Evolutionary conservation across 1,139 yeast genomes (phyloP), one percentile per base, ranked within the genome.

Genomic region (Pneumocystis canis): DNA sequence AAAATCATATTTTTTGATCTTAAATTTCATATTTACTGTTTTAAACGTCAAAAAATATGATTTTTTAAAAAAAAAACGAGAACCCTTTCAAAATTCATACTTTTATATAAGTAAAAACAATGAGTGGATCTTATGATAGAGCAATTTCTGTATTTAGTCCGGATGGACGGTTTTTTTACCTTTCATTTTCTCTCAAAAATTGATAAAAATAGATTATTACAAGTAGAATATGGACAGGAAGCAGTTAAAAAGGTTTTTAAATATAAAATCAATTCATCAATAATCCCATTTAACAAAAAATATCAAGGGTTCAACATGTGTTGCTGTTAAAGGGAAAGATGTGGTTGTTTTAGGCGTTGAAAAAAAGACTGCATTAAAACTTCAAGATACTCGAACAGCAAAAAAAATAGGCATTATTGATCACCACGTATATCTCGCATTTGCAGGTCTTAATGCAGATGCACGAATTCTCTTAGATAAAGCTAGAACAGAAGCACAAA

Each of bases 231-330:
- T 72, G 99, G 98, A 35, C 81, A 87, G 57, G 99, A 92, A 75
- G 99, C 99, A 0, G 99, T 92, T 63, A 92, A 92, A 74, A 82
- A 97, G 76, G 99, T 98, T 67, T 92, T 98, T 1, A 89, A 96
- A 73, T 96, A 97, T 3, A 66, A 57, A 54, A 28, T 63, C n/a
- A 3, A 40, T 7, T 6, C 18, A 11, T 25, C 18, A 25, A 56
- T 6, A 6, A 35, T 3, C 11, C 4, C 2, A 53, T 30, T n/a
- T 57, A 30, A 57, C 25, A 25, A 3, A 37, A 18, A 35, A 57
- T 53, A 11, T 20, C 3, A 37, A 62, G 64, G 96, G 54, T 9
- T 30, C 54, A 47, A 47, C 54, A 20, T 47, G 54, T 25, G 54
- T 92, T 58, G 98, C 97, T 59, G 92, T 92, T 66, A 90, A 90